Base-by-base conservation (phyloP, 768 basidiomycete genomes). In the Collybia nuda region DNA sequence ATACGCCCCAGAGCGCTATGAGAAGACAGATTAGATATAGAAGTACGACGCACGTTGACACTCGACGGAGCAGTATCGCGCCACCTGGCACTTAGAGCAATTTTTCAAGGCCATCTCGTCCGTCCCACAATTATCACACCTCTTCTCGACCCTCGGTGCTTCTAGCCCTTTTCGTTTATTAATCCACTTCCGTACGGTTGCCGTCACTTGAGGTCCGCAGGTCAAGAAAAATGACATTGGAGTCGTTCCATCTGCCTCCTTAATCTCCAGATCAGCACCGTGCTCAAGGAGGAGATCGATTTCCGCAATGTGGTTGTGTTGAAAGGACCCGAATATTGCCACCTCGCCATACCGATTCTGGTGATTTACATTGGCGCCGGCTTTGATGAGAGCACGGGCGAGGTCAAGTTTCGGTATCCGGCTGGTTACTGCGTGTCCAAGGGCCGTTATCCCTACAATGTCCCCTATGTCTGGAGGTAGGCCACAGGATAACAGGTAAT, bases 41-140 rank as follows among this genome's bases (percentile, higher is more conserved):
- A 23, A 26, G 41, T 15, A n/a, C 0, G 17, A 65, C 78, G 3
- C 56, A 80, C 82, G 65, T 62, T 84, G 84, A 53, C 84, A 83
- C 26, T 73, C 74, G 1, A 63, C 55, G 5, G 80, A 81, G 48
- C 83, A 85, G 53, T 85, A 85, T 19, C 75, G 63, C 4, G 67
- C 69, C 0, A 76, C 59, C 14, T 68, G 70, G 43, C 83, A 84
- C 23, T 66, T 64, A 2, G 62, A 53, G 46, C 82, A 82, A 44
- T 63, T 65, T 57, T 68, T 77, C 50, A 82, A 50, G 15, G 64
- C 52, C 14, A 54, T 63, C 14, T 61, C 52, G 9, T 35, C 44
- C 38, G 59, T 58, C 21, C 56, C 55, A 45, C 75, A 78, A 3
- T 52, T 44, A 17, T 72, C 77, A 51, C 82, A 85, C 32, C 53